phyloP scores from a whole-genome alignment of 805 yeast species.

The Maudiozyma barnettii region DNA sequence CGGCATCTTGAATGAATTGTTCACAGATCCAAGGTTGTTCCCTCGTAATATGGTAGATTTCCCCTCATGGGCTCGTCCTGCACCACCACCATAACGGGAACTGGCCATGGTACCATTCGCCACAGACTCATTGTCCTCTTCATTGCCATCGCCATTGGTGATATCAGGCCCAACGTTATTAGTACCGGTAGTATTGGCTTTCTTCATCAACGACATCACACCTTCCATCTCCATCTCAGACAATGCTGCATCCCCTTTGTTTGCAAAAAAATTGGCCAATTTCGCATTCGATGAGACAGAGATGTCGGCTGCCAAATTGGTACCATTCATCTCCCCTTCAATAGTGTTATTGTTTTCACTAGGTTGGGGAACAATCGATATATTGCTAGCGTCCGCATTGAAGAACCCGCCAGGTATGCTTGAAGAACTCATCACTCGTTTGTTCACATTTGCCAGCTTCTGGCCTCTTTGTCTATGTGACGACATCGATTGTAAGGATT shows the following conservation, averaged over 20 bases:
- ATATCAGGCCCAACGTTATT: no score
- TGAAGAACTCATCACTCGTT: background rate
- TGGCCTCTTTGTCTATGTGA: background rate
- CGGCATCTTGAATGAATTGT: slow-evolving; percentile 22
- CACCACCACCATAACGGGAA: no score
- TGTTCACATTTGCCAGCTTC: background rate
- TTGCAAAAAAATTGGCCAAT: slow-evolving; percentile 59
- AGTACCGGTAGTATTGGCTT: slow-evolving; percentile 11
- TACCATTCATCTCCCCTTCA: background rate
- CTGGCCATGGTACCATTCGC: background rate
- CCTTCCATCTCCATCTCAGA: slow-evolving; percentile 73
- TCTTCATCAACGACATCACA: slow-evolving; percentile 51
- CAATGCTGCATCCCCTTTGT: slow-evolving; percentile 67
- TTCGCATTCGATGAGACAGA: slow-evolving; percentile 19
- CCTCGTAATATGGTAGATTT: no score
- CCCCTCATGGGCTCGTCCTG: no score
- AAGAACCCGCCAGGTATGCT: slow-evolving; percentile 25
- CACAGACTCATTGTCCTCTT: background rate
- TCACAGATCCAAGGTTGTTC: no score
- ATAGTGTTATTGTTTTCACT: background rate
- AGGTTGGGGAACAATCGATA: slow-evolving; percentile 1
- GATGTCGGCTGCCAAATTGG: background rate
- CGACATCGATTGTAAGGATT: no score
- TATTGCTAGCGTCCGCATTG: slow-evolving; percentile 7
- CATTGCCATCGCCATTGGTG: background rate